Evolutionary conservation across 2,329 filamentous ascomycete genomes (phyloP), one percentile per base, ranked within the genome.

Genomic region (Bertia moriformis): DNA sequence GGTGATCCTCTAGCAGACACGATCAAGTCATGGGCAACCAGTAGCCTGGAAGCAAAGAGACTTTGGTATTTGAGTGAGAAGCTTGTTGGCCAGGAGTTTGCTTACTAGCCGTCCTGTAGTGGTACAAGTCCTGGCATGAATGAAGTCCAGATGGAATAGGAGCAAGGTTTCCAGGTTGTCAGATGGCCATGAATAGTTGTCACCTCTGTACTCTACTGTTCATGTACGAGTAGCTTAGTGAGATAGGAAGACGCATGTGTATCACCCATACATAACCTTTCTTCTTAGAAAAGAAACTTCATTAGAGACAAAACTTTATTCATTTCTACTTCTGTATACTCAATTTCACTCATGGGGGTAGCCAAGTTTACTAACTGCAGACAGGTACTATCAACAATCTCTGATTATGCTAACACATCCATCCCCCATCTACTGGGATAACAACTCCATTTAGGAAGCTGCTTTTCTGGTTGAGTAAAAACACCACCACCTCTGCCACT

Each of bases 1-100:
- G 46, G 43, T 0, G 45, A 52, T 12, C 49, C 46, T 4, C 43
- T 40, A 17, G 48, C 43, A 4, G 46, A 50, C n/a, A 49, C 51
- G 4, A 40, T 52, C 3, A 47, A 45, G 24, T 47, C 53, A 3
- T 54, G 51, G 49, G 51, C 46, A 3, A 50, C 43, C 3, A 46
- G 45, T 39, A 33, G 39, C 1, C 32, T 46, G 5, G 51, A 54
- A 15, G 57, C 56, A 0, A 53, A 57, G 32, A 51, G 44, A 40
- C 38, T 59, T 38, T 60, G 57, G 56, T 51, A 46, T 32, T 35
- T 55, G 19, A 56, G 53, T 3, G 55, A 59, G 49, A 45, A 55
- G 38, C 42, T 58, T 13, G 53, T 58, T 2, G 48, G 50, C 4
- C 42, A 58, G 42, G 44, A 50, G 5, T 59, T 58, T 42, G 37